These are phyloP conservation scores for Emmonsia crescens DNA, from an alignment of 2,329 filamentous ascomycete genomes.

Conservation along the genomic window DNA sequence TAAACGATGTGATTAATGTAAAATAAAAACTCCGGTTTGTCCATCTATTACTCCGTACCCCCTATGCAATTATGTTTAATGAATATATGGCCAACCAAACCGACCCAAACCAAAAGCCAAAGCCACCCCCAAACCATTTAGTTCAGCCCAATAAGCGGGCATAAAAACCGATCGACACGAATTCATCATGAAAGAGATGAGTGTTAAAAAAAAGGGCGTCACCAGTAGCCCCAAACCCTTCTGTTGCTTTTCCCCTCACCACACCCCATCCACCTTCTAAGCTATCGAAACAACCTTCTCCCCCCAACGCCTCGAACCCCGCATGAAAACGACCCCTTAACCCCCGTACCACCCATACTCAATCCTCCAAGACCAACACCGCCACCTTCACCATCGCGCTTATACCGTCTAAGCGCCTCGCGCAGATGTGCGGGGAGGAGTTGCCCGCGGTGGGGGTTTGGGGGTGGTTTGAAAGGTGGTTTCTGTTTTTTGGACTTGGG, in stretches of 20 bases:
- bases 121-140: too few relatives aligned
- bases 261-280: background rate
- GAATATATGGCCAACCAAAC: too few relatives aligned
- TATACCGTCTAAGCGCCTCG: slow-evolving; percentile 39
- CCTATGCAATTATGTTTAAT: too few relatives aligned
- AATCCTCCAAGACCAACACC: slow-evolving; percentile 38
- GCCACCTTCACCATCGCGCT: slow-evolving; percentile 38
- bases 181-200: too few relatives aligned
- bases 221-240: background rate
- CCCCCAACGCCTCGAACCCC: slow-evolving; percentile 32
- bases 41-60: too few relatives aligned
- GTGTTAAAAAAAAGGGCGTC: too few relatives aligned
- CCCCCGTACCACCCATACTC: slow-evolving; percentile 36
- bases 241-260: background rate
- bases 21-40: too few relatives aligned
- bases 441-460: slow-evolving; percentile 38
- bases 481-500: background rate
- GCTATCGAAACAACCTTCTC: slow-evolving; percentile 34
- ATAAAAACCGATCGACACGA: slow-evolving; percentile 3
- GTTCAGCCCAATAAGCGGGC: too few relatives aligned
- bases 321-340: slow-evolving; percentile 35
- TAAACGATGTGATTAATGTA: too few relatives aligned
- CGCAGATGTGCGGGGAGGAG: slow-evolving; percentile 40
- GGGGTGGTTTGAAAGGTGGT: slow-evolving; percentile 24
- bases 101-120: too few relatives aligned